phyloP scores from a whole-genome alignment of 164 flowering plant species.

The Dillenia turbinata region DNA sequence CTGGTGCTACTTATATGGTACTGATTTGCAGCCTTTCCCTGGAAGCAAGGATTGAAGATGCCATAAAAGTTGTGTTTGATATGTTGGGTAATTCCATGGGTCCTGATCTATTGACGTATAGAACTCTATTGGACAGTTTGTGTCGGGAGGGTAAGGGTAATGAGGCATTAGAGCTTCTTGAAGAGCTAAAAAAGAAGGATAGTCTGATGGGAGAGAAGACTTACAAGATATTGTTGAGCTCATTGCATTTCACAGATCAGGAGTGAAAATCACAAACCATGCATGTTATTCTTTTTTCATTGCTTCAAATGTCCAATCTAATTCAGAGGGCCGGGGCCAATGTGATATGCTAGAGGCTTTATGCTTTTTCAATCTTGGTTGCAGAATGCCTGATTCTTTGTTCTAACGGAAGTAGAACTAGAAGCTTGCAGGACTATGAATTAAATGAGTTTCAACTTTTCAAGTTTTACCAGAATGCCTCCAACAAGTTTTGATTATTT shows the following conservation, averaged over 20 bases:
- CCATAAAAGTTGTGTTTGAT: constrained; percentile 44
- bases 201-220: constrained; percentile 40
- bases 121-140: constrained; percentile 69
- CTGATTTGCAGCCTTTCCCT: constrained; percentile 73
- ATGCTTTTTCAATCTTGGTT: too few relatives aligned
- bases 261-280: constrained; percentile 8
- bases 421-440: too few relatives aligned
- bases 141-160: constrained; percentile 63
- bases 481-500: too few relatives aligned
- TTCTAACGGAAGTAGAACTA: too few relatives aligned
- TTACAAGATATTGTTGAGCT: constrained; percentile 38
- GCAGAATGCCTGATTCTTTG: too few relatives aligned
- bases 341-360: too few relatives aligned
- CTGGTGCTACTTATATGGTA: constrained; percentile 48
- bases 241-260: constrained; percentile 30
- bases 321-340: too few relatives aligned
- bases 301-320: too few relatives aligned
- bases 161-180: constrained; percentile 66
- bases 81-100: constrained; percentile 56
- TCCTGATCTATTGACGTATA: constrained; percentile 80
- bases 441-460: too few relatives aligned
- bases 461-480: too few relatives aligned
- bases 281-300: not conserved
- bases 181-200: constrained; percentile 59
- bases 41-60: constrained; percentile 66